Evolutionary conservation across 1,284 basidiomycete species (phyloP), one percentile per base, ranked within the genome.

Genomic region (Fomitiporia mediterranea): DNA sequence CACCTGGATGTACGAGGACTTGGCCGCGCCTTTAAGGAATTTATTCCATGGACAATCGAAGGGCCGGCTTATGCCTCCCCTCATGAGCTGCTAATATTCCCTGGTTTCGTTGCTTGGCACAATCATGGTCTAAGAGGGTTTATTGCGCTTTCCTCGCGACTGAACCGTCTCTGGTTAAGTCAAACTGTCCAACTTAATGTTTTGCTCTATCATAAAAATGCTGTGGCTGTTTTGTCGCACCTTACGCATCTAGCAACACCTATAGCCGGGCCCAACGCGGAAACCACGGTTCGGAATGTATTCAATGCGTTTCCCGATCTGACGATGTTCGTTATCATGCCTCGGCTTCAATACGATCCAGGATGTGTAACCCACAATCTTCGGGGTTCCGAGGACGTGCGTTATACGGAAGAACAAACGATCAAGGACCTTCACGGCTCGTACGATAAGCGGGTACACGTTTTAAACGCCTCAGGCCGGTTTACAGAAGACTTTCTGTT

Each of bases 81-180:
- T 4, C 32, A n/a, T 19, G 47, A 49, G 21, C 47, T 49, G 6
- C 47, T 35, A 15, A 7, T 49, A 0, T 49, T 49, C 3, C 47
- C 47, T 8, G 47, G 47, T 7, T 35, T 9, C 21, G 23, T 49
- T 19, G 30, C 19, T n/a, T 49, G 47, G 47, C 13, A 46, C 21
- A 21, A 43, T 13, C 13, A 23, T 27, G n/a, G 7, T 3, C n/a
- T n/a, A n/a, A n/a, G n/a, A n/a, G n/a, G n/a, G n/a, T 46, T 30
- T 28, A 28, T 3, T 15, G 3, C 44, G 3, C 4, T 4, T 46
- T 23, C 21, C 17, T n/a, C 4, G 9, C 17, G 19, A 15, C 54
- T 55, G 19, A 49, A 46, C 2, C 54, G 42, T 17, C 37, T 55
- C 23, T 55, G 46, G 54, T 38, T 55, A 17, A 34, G 37, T 3